Evolutionary conservation across 208 protist genomes (phyloP).

Genomic region (Acanthamoeba quina): DNA sequence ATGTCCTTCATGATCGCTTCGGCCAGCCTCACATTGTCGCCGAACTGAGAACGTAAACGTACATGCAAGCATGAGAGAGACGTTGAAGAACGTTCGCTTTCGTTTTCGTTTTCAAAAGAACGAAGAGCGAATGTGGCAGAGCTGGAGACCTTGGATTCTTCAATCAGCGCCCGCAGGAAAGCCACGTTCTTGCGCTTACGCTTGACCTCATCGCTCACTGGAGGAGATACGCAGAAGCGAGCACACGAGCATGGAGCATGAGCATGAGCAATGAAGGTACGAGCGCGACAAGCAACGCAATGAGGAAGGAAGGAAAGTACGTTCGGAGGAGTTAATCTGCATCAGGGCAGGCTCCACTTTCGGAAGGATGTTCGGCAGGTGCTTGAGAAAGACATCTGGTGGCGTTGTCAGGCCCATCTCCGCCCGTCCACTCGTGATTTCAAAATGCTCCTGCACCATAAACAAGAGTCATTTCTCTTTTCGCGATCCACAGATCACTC

Average conservation of each 20-base stretch:
- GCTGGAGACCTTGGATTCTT: conserved; percentile 7
- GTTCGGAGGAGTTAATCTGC: conserved; percentile 27
- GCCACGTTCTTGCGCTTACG: conserved; percentile 63
- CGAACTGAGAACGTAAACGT: neutral
- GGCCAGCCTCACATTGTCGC: conserved; percentile 4
- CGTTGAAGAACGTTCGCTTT: neutral
- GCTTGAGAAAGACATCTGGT: conserved; percentile 39
- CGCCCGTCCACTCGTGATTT: neutral
- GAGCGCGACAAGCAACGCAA: neutral
- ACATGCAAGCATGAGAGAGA: neutral
- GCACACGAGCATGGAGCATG: neutral
- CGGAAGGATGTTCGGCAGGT: conserved; percentile 30
- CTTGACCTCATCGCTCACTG: conserved; percentile 31
- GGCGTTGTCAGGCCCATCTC: conserved; percentile 21
- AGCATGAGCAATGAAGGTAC: neutral
- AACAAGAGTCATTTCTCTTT: neutral
- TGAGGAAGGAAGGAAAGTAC: neutral
- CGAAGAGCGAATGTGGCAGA: neutral
- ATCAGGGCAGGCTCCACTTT: conserved; percentile 44
- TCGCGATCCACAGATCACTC: neutral
- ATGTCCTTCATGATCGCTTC: conserved; percentile 62
- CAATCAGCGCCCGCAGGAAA: conserved; percentile 12
- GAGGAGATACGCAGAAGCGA: neutral
- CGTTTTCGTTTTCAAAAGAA: neutral
- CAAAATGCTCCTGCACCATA: conserved; percentile 43